These are phyloP conservation scores for Trametes cubensis DNA, from an alignment of 768 basidiomycete genomes.

Conservation along the genomic window DNA sequence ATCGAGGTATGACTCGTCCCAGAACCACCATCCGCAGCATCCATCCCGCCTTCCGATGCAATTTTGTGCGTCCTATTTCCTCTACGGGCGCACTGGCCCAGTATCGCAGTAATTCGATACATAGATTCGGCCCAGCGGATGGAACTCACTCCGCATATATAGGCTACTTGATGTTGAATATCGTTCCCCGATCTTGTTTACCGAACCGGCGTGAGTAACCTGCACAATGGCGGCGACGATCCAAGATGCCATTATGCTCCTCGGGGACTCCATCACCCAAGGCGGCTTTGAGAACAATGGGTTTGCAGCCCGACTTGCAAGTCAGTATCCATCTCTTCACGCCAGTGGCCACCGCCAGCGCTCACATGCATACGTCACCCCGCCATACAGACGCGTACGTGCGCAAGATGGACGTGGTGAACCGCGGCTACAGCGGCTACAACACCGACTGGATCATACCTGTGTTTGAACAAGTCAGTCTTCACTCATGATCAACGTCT, in stretches of 20 bases:
- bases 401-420: constrained; percentile 82
- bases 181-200: too few relatives aligned
- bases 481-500: too few relatives aligned
- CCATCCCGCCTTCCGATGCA: too few relatives aligned
- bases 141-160: too few relatives aligned
- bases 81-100: too few relatives aligned
- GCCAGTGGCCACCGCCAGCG: neutral
- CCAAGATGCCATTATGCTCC: constrained; percentile 70
- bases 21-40: too few relatives aligned
- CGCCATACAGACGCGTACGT: constrained; percentile 63
- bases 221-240: constrained; percentile 53
- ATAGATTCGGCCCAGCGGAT: too few relatives aligned
- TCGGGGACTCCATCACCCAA: constrained; percentile 85
- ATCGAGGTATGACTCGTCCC: too few relatives aligned
- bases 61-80: too few relatives aligned
- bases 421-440: constrained; percentile 84
- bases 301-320: constrained; percentile 68
- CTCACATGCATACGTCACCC: neutral
- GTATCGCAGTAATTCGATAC: too few relatives aligned
- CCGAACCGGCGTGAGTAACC: too few relatives aligned
- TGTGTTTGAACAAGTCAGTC: constrained; percentile 71
- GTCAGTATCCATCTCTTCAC: constrained; percentile 43
- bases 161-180: too few relatives aligned
- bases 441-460: constrained; percentile 87
- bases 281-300: constrained; percentile 60